A percentile compares a stretch with the other conserved stretches of the same genome.
phyloP scores from a whole-genome alignment of 768 basidiomycete genomes.

The Phlegmacium glaucopus region DNA sequence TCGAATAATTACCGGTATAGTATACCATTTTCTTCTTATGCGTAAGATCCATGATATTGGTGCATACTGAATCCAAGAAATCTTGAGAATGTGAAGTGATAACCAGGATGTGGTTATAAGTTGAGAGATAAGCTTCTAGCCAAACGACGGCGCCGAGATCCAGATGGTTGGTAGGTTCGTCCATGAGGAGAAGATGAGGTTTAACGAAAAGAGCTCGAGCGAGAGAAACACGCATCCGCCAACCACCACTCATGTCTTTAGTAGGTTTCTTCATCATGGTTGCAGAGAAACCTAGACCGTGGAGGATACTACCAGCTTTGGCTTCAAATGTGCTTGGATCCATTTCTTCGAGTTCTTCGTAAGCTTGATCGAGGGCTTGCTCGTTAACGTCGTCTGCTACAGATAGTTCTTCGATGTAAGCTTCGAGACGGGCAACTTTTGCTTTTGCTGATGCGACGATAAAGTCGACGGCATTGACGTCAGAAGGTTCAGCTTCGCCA shows the following conservation, averaged over 20 bases:
- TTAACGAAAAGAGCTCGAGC: conserved; percentile 95
- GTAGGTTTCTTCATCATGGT: conserved; percentile 96
- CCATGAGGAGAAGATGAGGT: conserved; percentile 91
- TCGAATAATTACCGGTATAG: conserved; percentile 95
- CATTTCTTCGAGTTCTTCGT: conserved; percentile 96
- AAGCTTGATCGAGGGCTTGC: conserved; percentile 77
- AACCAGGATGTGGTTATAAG: conserved; percentile 98
- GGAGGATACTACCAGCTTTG: conserved; percentile 94
- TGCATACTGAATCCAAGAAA: conserved; percentile 98
- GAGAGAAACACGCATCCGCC: conserved; percentile 98
- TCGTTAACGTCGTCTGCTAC: conserved; percentile 90
- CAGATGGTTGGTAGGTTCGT: conserved; percentile 91
- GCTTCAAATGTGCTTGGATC: conserved; percentile 95
- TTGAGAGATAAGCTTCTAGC: conserved; percentile 96
- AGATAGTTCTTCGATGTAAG: conserved; percentile 90
- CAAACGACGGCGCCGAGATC: conserved; percentile 98
- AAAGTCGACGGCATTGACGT: conserved; percentile 95
- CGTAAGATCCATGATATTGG: conserved; percentile 97
- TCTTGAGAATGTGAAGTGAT: conserved; percentile 99
- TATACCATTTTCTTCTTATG: conserved; percentile 89
- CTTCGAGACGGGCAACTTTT: conserved; percentile 92
- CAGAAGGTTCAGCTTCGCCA: conserved; percentile 94
- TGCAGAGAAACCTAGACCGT: conserved; percentile 90
- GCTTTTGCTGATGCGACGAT: conserved; percentile 89
- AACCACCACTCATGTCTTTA: conserved; percentile 99